phyloP scores from a whole-genome alignment of 345 rosid genomes.

The Brassica juncea region DNA sequence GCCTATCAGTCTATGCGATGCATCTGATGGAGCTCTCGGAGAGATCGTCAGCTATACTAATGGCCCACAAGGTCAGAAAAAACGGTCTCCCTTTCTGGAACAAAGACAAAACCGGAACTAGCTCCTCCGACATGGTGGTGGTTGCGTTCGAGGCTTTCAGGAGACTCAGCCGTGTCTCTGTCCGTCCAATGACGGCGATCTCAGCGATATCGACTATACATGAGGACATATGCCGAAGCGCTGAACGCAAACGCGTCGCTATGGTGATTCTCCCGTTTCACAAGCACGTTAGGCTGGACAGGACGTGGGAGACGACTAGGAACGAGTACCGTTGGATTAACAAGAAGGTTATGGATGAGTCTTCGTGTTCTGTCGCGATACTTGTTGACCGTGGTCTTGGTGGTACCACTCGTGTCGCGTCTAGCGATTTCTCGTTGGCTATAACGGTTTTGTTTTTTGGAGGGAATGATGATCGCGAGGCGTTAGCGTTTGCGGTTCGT shows the following conservation, averaged over 20 bases:
- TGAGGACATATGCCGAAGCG: conserved; percentile 64
- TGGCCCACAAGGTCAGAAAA: conserved; percentile 84
- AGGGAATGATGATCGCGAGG: conserved; percentile 81
- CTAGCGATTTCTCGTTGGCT: conserved; percentile 60
- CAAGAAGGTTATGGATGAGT: conserved; percentile 61
- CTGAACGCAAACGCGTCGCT: conserved; percentile 61
- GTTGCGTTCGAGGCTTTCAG: conserved; percentile 77
- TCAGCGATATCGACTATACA: conserved; percentile 65
- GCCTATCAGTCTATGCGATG: conserved; percentile 77
- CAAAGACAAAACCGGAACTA: conserved; percentile 41
- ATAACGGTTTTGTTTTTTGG: conserved; percentile 75
- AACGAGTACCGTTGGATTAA: conserved; percentile 57
- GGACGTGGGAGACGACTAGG: conserved; percentile 61
- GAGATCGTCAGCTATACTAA: conserved; percentile 86
- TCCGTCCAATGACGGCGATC: conserved; percentile 83
- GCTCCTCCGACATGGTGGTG: conserved; percentile 52
- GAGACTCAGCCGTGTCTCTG: conserved; percentile 59
- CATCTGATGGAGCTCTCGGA: conserved; percentile 94
- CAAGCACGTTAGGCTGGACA: conserved; percentile 73
- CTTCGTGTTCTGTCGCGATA: conserved; percentile 79
- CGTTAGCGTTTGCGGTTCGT: conserved; percentile 70
- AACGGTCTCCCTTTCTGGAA: conserved; percentile 92
- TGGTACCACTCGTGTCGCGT: conserved; percentile 63
- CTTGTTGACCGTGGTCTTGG: conserved; percentile 88
- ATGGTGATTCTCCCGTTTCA: conserved; percentile 80